These are phyloP conservation scores for Epichloe coenophiala DNA, from an alignment of 2,329 filamentous ascomycete species.

Conservation along the genomic window DNA sequence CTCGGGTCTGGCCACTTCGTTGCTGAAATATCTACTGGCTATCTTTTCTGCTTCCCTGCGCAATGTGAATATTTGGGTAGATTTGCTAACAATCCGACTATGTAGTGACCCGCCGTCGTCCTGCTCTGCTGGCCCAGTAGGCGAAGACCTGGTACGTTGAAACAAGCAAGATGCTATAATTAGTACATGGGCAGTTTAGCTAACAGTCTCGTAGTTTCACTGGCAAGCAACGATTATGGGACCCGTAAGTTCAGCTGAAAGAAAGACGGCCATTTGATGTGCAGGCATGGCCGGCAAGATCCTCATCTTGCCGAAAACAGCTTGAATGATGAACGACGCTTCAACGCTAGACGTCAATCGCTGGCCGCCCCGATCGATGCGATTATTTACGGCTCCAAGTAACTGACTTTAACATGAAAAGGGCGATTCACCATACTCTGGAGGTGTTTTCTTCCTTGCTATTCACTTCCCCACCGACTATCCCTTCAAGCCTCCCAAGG, in stretches of 20 bases:
- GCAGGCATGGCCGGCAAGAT: not conserved
- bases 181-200: not conserved
- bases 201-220: constrained; percentile 61
- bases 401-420: constrained; percentile 26
- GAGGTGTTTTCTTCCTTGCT: constrained; percentile 98
- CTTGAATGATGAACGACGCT: not conserved
- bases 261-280: not conserved
- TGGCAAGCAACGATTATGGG: constrained; percentile 99
- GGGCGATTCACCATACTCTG: constrained; percentile 94
- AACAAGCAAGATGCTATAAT: no score
- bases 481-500: constrained; percentile 99
- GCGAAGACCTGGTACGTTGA: constrained; percentile 86
- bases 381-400: not conserved
- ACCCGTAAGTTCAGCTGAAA: constrained; percentile 52
- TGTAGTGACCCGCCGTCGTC: constrained; percentile 91
- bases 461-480: constrained; percentile 99
- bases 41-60: not conserved
- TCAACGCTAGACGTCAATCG: not conserved
- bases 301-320: not conserved
- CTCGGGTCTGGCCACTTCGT: not conserved
- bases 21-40: not conserved
- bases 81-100: constrained; percentile 11
- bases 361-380: not conserved
- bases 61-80: not conserved
- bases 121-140: constrained; percentile 92